Conservation (phyloP, 1,284 basidiomycete species). For the Pulveroboletus sp. region DNA sequence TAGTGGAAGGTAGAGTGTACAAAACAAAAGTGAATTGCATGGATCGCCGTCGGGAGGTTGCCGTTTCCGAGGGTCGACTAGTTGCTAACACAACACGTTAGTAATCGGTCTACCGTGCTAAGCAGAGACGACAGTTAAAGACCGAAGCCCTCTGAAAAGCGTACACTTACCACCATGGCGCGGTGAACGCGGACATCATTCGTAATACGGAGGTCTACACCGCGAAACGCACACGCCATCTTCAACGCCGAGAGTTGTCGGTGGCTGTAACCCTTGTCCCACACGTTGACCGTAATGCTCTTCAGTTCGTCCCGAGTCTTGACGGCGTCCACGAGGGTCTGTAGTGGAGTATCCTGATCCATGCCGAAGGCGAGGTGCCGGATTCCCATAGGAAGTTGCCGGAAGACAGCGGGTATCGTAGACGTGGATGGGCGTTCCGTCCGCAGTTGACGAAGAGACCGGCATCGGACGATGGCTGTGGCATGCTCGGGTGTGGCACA, state of each 20-base stretch:
- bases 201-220: conserved; percentile 49
- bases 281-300: conserved; percentile 49
- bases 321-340: conserved; percentile 52
- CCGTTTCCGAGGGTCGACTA: neutral
- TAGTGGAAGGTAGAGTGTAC: conserved; percentile 5
- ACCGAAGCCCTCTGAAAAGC: conserved; percentile 11
- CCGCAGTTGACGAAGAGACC: conserved; percentile 50
- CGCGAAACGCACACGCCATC: conserved; percentile 56
- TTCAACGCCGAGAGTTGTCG: conserved; percentile 49
- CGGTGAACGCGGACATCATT: conserved; percentile 51
- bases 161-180: conserved; percentile 45
- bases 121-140: conserved; percentile 14
- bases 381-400: conserved; percentile 48
- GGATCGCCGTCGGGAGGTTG: neutral
- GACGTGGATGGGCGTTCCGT: conserved; percentile 52
- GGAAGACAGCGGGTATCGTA: conserved; percentile 44
- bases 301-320: conserved; percentile 44
- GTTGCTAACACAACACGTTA: conserved; percentile 23
- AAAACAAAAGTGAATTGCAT: conserved; percentile 8
- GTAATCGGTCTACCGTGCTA: conserved; percentile 20
- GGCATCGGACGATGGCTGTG: conserved; percentile 49
- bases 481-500: conserved; percentile 50
- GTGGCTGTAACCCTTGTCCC: conserved; percentile 49
- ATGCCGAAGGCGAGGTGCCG: conserved; percentile 60
- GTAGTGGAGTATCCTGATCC: conserved; percentile 53